Evolutionary conservation across 225 moss, liverwort and hornwort genomes (phyloP).

Genomic region (Polytrichum commune): DNA sequence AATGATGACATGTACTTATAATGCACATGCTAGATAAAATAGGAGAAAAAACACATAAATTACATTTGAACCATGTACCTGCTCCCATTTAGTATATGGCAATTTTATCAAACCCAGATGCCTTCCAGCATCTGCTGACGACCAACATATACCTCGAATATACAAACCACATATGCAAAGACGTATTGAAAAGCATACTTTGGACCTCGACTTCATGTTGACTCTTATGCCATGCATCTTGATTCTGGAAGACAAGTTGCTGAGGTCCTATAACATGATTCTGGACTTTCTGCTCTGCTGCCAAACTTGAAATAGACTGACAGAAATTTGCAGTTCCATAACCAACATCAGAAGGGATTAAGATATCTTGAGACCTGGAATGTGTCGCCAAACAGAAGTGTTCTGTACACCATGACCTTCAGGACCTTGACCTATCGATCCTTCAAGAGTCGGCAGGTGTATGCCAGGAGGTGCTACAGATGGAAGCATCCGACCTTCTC

Average conservation of each 20-base stretch:
- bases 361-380: conserved; percentile 52
- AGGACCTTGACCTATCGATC: conserved; percentile 5
- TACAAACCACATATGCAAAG: not conserved
- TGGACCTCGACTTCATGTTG: too few species aligned
- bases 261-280: too few species aligned
- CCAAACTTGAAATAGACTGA: too few species aligned
- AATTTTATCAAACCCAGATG: not conserved
- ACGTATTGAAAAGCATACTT: too few species aligned
- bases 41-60: not conserved
- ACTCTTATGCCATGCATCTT: too few species aligned
- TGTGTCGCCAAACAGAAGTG: conserved; percentile 67
- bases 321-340: too few species aligned
- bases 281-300: too few species aligned
- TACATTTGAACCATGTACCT: too few species aligned
- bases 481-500: conserved; percentile 85
- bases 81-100: not conserved
- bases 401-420: conserved; percentile 44
- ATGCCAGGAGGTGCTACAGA: conserved; percentile 76
- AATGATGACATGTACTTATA: too few species aligned
- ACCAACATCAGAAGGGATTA: not conserved
- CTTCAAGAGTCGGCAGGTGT: conserved; percentile 48
- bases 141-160: not conserved
- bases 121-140: not conserved
- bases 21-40: too few species aligned
- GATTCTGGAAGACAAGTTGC: too few species aligned